These are phyloP conservation scores for Phytophthora foliorum DNA, from an alignment of 352 stramenopile genomes.

Conservation along the genomic window DNA sequence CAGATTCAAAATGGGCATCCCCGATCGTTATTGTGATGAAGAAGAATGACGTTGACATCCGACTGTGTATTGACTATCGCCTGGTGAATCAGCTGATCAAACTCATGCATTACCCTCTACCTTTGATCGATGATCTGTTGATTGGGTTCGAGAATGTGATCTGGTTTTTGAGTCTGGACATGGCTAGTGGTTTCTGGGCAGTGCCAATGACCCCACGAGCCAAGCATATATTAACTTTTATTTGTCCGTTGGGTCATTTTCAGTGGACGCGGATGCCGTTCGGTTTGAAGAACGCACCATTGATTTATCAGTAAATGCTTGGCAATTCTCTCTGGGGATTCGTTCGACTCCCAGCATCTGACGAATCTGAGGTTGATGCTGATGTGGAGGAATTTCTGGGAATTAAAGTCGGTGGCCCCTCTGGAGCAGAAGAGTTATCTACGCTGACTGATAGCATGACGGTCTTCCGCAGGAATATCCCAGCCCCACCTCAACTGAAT, in stretches of 20 bases:
- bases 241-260: not conserved
- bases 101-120: constrained; percentile 25
- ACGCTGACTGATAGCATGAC: no score
- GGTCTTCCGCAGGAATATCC: no score
- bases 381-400: no score
- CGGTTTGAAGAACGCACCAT: constrained; percentile 6
- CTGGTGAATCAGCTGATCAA: constrained; percentile 29
- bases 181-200: constrained; percentile 7
- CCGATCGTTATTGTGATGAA: constrained; percentile 37
- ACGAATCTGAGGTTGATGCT: no score
- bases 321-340: no score
- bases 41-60: constrained; percentile 15
- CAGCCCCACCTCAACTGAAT: no score
- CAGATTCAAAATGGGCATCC: constrained; percentile 7
- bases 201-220: not conserved
- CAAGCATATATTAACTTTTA: not conserved
- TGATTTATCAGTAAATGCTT: no score
- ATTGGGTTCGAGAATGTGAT: constrained; percentile 8
- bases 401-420: no score
- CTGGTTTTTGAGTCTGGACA: no score
- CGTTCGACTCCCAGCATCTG: no score
- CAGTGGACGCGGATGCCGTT: not conserved
- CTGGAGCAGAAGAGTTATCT: no score
- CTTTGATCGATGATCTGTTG: constrained; percentile 32
- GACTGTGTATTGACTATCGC: constrained; percentile 32